Evolutionary conservation across 2,329 filamentous ascomycete species (phyloP).

Genomic region (Karstenula rhodostoma): DNA sequence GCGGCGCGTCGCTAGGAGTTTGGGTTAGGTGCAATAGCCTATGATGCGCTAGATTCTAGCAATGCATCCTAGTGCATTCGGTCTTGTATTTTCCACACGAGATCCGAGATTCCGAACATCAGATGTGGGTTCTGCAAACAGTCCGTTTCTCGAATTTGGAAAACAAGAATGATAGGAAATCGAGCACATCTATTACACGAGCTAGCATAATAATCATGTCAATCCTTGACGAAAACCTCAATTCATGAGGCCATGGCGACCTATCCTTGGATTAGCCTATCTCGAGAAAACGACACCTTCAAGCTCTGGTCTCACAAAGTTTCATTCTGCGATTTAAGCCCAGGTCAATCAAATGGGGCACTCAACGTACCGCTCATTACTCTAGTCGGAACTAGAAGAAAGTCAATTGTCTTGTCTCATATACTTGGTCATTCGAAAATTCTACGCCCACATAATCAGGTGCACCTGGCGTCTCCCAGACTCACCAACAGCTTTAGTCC

Average conservation of each 20-base stretch:
- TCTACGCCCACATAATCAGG: conserved; percentile 10
- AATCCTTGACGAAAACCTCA: neutral
- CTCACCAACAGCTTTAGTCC: conserved; percentile 12
- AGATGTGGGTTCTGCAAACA: no score
- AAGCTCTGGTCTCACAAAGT: conserved; percentile 12
- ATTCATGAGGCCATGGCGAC: neutral
- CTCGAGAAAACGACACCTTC: neutral
- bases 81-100: no score
- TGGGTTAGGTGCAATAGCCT: no score
- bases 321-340: conserved; percentile 8
- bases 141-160: no score
- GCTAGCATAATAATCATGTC: no score
- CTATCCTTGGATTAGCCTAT: conserved; percentile 13
- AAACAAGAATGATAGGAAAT: no score
- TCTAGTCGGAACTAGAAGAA: conserved; percentile 18
- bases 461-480: conserved; percentile 15
- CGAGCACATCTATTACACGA: no score
- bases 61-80: no score
- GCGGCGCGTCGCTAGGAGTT: no score
- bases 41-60: no score
- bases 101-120: no score
- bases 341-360: neutral
- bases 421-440: conserved; percentile 8
- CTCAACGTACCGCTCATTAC: conserved; percentile 18
- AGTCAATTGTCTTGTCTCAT: conserved; percentile 11